These are phyloP conservation scores for Fragilaria crotonensis DNA, from an alignment of 108 stramenopile species.

Conservation along the genomic window DNA sequence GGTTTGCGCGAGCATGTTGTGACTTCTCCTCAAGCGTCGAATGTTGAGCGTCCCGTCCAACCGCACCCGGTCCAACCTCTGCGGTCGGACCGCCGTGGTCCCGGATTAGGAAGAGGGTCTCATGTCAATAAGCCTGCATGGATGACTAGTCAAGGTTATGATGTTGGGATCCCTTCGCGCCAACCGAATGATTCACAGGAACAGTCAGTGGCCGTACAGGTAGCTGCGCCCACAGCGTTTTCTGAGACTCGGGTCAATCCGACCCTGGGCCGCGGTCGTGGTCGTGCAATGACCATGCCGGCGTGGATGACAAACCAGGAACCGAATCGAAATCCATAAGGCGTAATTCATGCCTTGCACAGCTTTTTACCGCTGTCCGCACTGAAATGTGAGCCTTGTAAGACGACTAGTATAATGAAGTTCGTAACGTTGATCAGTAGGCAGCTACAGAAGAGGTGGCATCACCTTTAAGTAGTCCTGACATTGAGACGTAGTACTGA, in stretches of 20 bases:
- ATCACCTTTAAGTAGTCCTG: too few species aligned
- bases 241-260: neutral
- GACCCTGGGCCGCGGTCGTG: constrained; percentile 18
- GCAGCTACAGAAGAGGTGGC: too few species aligned
- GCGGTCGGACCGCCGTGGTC: neutral
- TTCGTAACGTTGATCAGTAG: too few species aligned
- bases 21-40: neutral
- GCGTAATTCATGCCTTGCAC: too few species aligned
- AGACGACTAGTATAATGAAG: too few species aligned
- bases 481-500: too few species aligned
- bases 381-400: too few species aligned
- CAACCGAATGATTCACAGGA: neutral
- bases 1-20: neutral
- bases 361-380: too few species aligned
- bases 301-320: constrained; percentile 31
- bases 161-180: neutral
- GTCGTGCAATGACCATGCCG: constrained; percentile 23
- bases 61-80: too few species aligned
- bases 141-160: neutral
- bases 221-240: neutral
- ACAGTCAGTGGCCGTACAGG: neutral
- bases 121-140: neutral
- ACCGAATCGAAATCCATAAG: neutral
- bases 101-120: neutral
- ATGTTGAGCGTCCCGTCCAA: neutral